Conservation (phyloP, 306 rosid species). For the Cucurbita pepo region DNA sequence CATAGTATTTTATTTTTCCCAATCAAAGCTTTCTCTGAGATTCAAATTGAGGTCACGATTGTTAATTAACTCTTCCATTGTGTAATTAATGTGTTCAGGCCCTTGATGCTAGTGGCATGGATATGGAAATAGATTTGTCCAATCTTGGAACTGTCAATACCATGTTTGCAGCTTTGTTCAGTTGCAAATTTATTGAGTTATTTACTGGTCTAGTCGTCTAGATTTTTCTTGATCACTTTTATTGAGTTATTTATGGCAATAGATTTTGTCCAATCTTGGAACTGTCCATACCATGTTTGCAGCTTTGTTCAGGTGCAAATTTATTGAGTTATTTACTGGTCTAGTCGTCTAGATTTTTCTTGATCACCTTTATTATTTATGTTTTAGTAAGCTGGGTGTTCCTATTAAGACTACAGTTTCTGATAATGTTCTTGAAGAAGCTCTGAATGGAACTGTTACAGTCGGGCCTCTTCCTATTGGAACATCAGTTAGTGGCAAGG, state of each 20-base stretch:
- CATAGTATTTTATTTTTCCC: background rate
- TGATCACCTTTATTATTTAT: conserved; percentile 21
- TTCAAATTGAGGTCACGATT: background rate
- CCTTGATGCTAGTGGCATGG: conserved; percentile 85
- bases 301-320: conserved; percentile 85
- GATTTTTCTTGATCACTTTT: conserved; percentile 15
- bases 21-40: background rate
- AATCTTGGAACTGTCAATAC: conserved; percentile 99
- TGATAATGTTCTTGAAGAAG: conserved; percentile 97
- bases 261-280: conserved; percentile 59
- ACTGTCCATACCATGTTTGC: conserved; percentile 99
- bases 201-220: conserved; percentile 1
- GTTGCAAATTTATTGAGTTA: conserved; percentile 34
- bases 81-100: conserved; percentile 42
- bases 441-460: conserved; percentile 87
- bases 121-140: conserved; percentile 96
- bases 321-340: conserved; percentile 9
- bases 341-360: background rate
- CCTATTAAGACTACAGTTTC: conserved; percentile 97
- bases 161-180: conserved; percentile 97
- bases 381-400: conserved; percentile 89
- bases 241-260: conserved; percentile 37
- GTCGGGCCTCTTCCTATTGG: conserved; percentile 97
- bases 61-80: background rate
- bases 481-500: conserved; percentile 97